Percentiles rank a stretch among this genome's conserved stretches.
Conservation (phyloP, 352 stramenopile species). For the Phytophthora kernoviae region DNA sequence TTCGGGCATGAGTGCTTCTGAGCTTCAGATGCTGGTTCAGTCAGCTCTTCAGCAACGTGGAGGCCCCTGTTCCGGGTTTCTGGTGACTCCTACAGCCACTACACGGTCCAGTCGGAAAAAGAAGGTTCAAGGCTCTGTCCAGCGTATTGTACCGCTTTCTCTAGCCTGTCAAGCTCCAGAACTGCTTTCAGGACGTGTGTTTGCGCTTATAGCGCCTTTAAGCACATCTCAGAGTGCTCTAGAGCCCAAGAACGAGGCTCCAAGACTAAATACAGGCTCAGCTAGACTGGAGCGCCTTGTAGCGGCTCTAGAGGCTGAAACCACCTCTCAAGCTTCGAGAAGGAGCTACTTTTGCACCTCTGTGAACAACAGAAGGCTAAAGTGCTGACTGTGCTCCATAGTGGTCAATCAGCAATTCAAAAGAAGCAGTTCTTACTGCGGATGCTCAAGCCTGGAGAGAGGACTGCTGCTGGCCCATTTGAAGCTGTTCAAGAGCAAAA, state of each 20-base stretch:
- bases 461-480: background rate
- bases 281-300: background rate
- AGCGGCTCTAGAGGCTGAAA: constrained; percentile 38
- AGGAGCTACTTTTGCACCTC: constrained; percentile 45
- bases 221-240: background rate
- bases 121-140: constrained; percentile 4
- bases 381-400: constrained; percentile 42
- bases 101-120: constrained; percentile 9
- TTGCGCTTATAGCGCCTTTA: constrained; percentile 17
- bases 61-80: constrained; percentile 44
- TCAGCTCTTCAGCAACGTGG: constrained; percentile 28
- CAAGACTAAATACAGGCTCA: background rate
- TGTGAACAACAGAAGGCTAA: constrained; percentile 43
- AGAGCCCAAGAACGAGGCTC: background rate
- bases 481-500: constrained; percentile 2
- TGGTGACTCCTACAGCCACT: constrained; percentile 19
- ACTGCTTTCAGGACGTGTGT: constrained; percentile 40
- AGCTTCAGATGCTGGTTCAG: constrained; percentile 52
- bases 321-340: constrained; percentile 48
- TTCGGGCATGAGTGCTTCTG: constrained; percentile 45
- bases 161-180: constrained; percentile 58
- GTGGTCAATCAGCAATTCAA: constrained; percentile 30
- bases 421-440: constrained; percentile 56
- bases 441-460: constrained; percentile 5
- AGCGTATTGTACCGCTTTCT: constrained; percentile 60